These are phyloP conservation scores for Fusarium brachygibbosum DNA, from an alignment of 2,329 filamentous ascomycete species.

Conservation along the genomic window DNA sequence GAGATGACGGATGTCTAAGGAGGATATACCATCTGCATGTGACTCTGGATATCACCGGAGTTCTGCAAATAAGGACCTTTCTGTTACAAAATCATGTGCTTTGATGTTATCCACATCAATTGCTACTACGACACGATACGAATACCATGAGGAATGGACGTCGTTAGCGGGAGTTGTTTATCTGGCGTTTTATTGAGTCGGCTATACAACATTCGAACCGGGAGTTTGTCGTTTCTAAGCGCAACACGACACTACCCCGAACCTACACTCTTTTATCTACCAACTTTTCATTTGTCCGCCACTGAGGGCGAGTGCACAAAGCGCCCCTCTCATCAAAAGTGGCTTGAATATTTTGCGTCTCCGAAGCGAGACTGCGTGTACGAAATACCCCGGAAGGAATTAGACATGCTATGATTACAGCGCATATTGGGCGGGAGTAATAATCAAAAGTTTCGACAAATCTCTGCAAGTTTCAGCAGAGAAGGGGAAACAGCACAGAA, in stretches of 20 bases:
- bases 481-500: conserved; percentile 34
- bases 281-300: conserved; percentile 34
- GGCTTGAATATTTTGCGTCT: conserved; percentile 47
- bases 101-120: conserved; percentile 38
- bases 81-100: conserved; percentile 44
- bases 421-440: conserved; percentile 47
- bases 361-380: conserved; percentile 50
- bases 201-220: conserved; percentile 34
- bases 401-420: conserved; percentile 49
- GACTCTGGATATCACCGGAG: conserved; percentile 53
- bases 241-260: conserved; percentile 27
- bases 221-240: conserved; percentile 26
- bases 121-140: conserved; percentile 47
- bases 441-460: conserved; percentile 46
- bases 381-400: conserved; percentile 49
- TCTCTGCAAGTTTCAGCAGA: conserved; percentile 42
- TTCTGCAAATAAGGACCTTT: conserved; percentile 34
- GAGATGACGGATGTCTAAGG: conserved; percentile 71
- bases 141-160: conserved; percentile 50
- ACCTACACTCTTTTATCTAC: conserved; percentile 27
- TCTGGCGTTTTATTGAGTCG: conserved; percentile 46
- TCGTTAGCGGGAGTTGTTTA: conserved; percentile 34
- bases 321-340: conserved; percentile 21
- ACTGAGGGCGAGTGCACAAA: conserved; percentile 9
- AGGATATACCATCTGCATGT: conserved; percentile 42